These are phyloP conservation scores for Boletales sp. DNA, from an alignment of 768 basidiomycete species.

Conservation along the genomic window DNA sequence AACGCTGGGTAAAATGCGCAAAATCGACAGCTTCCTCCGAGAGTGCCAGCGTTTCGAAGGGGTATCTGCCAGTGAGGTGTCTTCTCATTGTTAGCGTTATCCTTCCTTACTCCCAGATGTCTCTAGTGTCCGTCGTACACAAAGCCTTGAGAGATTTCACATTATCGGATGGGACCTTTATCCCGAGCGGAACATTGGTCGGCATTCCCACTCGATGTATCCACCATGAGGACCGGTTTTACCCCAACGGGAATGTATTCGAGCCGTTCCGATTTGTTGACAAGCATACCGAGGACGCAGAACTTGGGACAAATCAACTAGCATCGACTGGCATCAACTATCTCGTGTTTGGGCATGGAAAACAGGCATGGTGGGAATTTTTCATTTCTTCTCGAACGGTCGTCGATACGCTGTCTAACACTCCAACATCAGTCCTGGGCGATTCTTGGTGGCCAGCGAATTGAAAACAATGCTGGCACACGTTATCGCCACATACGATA, in stretches of 20 bases:
- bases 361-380: conserved; percentile 11
- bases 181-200: conserved; percentile 32
- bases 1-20: conserved; percentile 14
- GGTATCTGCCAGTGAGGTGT: conserved; percentile 19
- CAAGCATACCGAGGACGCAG: conserved; percentile 25
- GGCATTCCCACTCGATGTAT: conserved; percentile 19
- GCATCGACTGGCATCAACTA: conserved; percentile 28
- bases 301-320: conserved; percentile 31
- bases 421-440: conserved; percentile 8
- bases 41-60: conserved; percentile 29
- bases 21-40: conserved; percentile 18
- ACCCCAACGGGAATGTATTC: conserved; percentile 29
- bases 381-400: no score
- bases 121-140: conserved; percentile 6
- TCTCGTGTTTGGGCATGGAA: conserved; percentile 35
- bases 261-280: conserved; percentile 37
- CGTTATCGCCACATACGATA: conserved; percentile 13
- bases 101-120: background rate
- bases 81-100: background rate
- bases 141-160: conserved; percentile 12
- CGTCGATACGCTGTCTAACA: no score
- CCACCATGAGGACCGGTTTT: conserved; percentile 22
- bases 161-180: conserved; percentile 36
- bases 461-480: conserved; percentile 17
- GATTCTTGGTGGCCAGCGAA: conserved; percentile 7